These are phyloP conservation scores for Penicillium alfredii DNA, from an alignment of 495 filamentous ascomycete species.

Conservation along the genomic window DNA sequence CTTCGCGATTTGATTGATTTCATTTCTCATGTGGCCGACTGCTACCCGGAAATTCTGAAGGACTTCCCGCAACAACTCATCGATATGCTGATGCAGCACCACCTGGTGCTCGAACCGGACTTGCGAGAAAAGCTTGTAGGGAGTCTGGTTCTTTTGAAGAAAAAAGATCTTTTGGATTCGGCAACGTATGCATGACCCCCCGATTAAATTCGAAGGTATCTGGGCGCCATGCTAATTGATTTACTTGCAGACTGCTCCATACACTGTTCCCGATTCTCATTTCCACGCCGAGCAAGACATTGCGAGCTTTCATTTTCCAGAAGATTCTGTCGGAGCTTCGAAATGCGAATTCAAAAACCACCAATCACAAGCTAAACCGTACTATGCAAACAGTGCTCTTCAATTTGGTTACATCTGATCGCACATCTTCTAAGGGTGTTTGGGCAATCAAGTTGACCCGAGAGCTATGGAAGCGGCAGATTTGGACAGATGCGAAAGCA, in stretches of 20 bases:
- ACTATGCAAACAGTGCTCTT: slow-evolving; percentile 89
- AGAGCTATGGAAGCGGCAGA: slow-evolving; percentile 81
- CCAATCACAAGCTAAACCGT: slow-evolving; percentile 86
- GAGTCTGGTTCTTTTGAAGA: slow-evolving; percentile 76
- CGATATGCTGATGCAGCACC: slow-evolving; percentile 71
- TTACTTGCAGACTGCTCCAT: slow-evolving; percentile 56
- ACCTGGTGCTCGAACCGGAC: slow-evolving; percentile 71
- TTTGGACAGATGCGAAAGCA: slow-evolving; percentile 83
- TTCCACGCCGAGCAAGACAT: slow-evolving; percentile 76
- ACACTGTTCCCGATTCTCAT: slow-evolving; percentile 90
- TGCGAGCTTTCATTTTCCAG: slow-evolving; percentile 76
- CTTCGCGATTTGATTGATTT: slow-evolving; percentile 84
- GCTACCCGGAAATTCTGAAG: slow-evolving; percentile 74
- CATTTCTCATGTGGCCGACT: slow-evolving; percentile 86
- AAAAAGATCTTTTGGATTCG: slow-evolving; percentile 89
- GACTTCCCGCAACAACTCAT: slow-evolving; percentile 77
- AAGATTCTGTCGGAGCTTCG: slow-evolving; percentile 90
- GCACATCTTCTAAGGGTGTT: slow-evolving; percentile 73
- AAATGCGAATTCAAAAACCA: slow-evolving; percentile 73
- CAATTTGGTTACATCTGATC: slow-evolving; percentile 81
- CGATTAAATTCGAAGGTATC: background rate
- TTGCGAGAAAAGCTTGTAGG: slow-evolving; percentile 91
- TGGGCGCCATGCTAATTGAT: slow-evolving; percentile 6
- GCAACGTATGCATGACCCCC: slow-evolving; percentile 42
- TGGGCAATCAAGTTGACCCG: slow-evolving; percentile 91